phyloP scores from a whole-genome alignment of 805 yeast species.

The Nakazawaea anatomiae region DNA sequence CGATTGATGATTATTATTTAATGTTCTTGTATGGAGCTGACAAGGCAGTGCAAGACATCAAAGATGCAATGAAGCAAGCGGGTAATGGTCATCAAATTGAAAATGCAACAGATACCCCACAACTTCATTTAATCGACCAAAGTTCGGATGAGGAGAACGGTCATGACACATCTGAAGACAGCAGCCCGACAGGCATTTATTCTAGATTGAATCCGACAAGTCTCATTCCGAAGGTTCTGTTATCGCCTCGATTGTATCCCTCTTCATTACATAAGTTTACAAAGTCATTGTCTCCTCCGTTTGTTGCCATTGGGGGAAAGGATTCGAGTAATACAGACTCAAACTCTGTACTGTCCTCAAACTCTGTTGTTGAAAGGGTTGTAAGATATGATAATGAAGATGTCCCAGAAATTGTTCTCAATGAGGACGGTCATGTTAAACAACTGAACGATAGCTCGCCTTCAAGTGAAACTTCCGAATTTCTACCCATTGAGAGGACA shows the following conservation, averaged over 20 bases:
- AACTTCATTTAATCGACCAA: background rate
- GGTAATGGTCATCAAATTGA: slow-evolving; percentile 16
- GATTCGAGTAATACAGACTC: background rate
- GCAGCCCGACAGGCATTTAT: slow-evolving; percentile 14
- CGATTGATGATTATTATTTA: slow-evolving; percentile 64
- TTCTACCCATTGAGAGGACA: background rate
- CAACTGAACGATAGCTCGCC: background rate
- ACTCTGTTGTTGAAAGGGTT: slow-evolving; percentile 8
- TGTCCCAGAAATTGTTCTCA: slow-evolving; percentile 6
- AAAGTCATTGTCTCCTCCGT: background rate
- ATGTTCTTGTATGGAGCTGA: slow-evolving; percentile 56
- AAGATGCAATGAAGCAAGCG: slow-evolving; percentile 30
- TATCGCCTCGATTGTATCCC: background rate
- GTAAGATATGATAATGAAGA: slow-evolving; percentile 5
- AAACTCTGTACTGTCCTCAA: background rate
- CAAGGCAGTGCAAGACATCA: slow-evolving; percentile 33
- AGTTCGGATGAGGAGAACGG: background rate
- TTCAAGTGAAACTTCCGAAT: slow-evolving; percentile 1
- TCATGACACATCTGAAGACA: background rate
- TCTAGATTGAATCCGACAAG: background rate
- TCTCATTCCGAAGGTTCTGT: background rate
- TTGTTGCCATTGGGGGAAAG: background rate
- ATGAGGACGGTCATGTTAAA: background rate
- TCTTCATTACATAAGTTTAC: background rate
- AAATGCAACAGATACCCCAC: background rate